Evolutionary conservation across 2,329 filamentous ascomycete species (phyloP).

Genomic region (Beauveria sp.): DNA sequence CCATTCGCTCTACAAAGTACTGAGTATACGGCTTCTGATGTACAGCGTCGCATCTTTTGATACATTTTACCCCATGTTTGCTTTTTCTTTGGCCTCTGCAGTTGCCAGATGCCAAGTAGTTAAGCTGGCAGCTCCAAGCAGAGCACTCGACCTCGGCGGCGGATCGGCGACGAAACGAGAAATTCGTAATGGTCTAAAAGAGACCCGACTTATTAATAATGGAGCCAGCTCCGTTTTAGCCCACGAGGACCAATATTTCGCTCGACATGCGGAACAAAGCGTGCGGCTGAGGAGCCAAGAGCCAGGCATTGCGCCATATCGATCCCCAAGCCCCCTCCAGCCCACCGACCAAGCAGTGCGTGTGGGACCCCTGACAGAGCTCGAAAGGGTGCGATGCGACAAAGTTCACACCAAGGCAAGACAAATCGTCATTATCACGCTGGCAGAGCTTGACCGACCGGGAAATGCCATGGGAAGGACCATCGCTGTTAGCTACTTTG

Average conservation of each 20-base stretch:
- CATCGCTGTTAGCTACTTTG: too few relatives aligned
- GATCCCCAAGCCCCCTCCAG: conserved; percentile 4
- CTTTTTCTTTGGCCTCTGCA: too few relatives aligned
- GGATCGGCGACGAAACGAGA: conserved; percentile 5
- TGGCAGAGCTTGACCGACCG: not conserved
- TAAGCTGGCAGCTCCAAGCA: too few relatives aligned
- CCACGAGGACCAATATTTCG: not conserved
- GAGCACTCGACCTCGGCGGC: not conserved
- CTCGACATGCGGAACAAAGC: not conserved
- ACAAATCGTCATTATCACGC: not conserved
- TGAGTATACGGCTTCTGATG: not conserved
- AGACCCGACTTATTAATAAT: not conserved
- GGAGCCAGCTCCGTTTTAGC: not conserved
- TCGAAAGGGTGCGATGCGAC: not conserved
- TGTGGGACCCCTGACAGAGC: not conserved
- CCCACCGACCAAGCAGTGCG: not conserved
- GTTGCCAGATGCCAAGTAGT: too few relatives aligned
- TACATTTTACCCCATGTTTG: too few relatives aligned
- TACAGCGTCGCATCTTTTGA: not conserved
- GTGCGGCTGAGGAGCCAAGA: conserved; percentile 9
- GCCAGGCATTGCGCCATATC: conserved; percentile 9
- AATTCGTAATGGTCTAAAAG: not conserved
- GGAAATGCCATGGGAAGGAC: not conserved
- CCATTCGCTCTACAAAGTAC: not conserved
- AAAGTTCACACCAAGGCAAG: not conserved